Evolutionary conservation across 495 filamentous ascomycete genomes (phyloP), one percentile per base, ranked within the genome.

Genomic region (Melanomma pulvis-pyrius): DNA sequence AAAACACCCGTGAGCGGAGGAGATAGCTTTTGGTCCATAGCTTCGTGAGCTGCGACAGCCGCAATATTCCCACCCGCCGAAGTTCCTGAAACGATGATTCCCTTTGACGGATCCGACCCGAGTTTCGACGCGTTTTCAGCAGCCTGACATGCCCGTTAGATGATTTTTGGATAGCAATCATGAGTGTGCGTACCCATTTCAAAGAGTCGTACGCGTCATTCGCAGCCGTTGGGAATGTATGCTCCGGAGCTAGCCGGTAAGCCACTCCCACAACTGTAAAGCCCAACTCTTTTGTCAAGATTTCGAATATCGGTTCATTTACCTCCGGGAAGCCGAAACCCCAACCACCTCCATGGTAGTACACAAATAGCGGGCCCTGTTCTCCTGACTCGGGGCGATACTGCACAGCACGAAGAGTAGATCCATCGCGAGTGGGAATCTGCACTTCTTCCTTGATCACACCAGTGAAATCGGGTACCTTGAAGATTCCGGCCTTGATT

Each of bases 321-420:
- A 73, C 55, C 77, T 77, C 56, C 65, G 76, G 21, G 69, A 63
- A 21, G 50, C 78, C 78, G 2, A 80, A 69, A 2, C 74, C 76
- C 59, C 76, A 80, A 0, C 78, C 78, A 6, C 78, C 78, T 22
- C 78, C 78, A 60, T 80, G 78, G 62, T 79, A 80, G 61, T 79
- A 78, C 39, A 80, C 69, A 9, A 80, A 67, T 0, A 78, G 68
- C 3, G 78, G 77, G 41, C 76, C 79, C 0, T 41, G 9, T 19
- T 63, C 65, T 13, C 30, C 66, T 5, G 54, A 13, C 56, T 76
- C 77, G 36, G 76, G 70, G 52, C 77, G 73, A 48, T 66, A 66
- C 1, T 22, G 22, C 29, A 54, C 8, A 24, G 47, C 55, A 1
- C 63, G 63, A 49, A 67, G 63, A 5, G 30, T 36, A 12, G 6